phyloP scores from a whole-genome alignment of 2,329 filamentous ascomycete genomes.

The Cercospora sp. region DNA sequence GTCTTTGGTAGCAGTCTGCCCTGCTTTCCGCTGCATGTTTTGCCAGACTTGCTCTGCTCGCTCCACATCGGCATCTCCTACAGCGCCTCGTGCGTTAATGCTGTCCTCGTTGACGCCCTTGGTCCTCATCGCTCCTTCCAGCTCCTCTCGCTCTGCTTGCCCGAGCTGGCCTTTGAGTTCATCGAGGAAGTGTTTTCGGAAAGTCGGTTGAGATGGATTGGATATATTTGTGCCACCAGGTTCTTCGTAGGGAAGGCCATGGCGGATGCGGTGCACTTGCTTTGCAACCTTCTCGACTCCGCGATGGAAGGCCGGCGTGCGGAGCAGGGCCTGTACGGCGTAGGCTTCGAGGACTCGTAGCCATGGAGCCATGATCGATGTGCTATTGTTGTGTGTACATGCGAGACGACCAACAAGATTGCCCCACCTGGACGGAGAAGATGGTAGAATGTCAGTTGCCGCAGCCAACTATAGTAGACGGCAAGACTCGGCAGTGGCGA shows the following conservation, averaged over 20 bases:
- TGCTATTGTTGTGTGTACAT: not conserved
- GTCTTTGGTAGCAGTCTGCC: constrained; percentile 10
- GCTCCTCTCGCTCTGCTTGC: constrained; percentile 28
- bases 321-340: constrained; percentile 48
- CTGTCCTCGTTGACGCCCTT: constrained; percentile 27
- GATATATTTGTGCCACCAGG: constrained; percentile 53
- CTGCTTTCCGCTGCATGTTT: constrained; percentile 17
- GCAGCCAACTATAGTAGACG: not conserved
- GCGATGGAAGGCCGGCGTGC: constrained; percentile 57
- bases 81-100: constrained; percentile 22
- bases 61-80: constrained; percentile 5
- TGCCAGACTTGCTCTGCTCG: constrained; percentile 18
- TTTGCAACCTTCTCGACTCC: constrained; percentile 53
- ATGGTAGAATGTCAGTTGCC: not conserved
- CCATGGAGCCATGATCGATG: constrained; percentile 38
- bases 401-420: not conserved
- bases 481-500: not conserved
- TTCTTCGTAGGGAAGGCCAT: constrained; percentile 52
- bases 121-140: constrained; percentile 18
- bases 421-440: not conserved
- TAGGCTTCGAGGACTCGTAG: constrained; percentile 44
- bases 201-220: constrained; percentile 37
- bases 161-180: constrained; percentile 47
- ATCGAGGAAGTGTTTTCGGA: constrained; percentile 54
- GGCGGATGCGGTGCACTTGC: constrained; percentile 45